A percentile compares a stretch with the other conserved stretches of the same genome.
Conservation (phyloP, 2,329 filamentous ascomycete species). For the Alternaria tenuissima region DNA sequence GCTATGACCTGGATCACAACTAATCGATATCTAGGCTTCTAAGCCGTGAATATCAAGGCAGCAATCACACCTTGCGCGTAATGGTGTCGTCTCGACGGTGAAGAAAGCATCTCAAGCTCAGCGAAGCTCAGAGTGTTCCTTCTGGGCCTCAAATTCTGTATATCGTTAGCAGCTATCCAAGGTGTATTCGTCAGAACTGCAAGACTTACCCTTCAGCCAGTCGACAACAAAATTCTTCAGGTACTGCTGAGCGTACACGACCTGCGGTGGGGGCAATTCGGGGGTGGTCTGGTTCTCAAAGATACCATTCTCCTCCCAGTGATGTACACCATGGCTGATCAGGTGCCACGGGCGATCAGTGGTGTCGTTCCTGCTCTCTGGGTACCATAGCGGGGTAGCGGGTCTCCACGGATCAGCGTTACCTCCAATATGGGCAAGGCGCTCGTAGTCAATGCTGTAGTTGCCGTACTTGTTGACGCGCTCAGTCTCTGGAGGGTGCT, state of each 20-base stretch:
- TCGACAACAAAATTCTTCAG: constrained; percentile 69
- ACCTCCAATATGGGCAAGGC: constrained; percentile 80
- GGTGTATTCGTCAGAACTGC: accelerated
- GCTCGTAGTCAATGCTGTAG: constrained; percentile 74
- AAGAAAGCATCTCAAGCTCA: neutral
- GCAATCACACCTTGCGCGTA: neutral
- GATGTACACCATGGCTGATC: constrained; percentile 78
- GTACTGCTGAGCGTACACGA: constrained; percentile 66
- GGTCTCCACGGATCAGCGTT: constrained; percentile 82
- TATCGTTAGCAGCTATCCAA: neutral
- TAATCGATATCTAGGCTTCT: neutral
- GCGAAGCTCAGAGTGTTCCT: constrained; percentile 2
- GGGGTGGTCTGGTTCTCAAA: constrained; percentile 68
- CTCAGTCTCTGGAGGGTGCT: constrained; percentile 66
- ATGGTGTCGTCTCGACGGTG: neutral
- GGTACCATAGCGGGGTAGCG: constrained; percentile 74
- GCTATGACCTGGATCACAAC: neutral
- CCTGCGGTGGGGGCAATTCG: constrained; percentile 65
- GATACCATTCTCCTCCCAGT: constrained; percentile 80
- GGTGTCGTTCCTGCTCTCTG: constrained; percentile 66
- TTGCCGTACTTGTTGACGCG: constrained; percentile 80
- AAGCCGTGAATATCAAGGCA: neutral
- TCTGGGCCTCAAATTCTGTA: constrained; percentile 10
- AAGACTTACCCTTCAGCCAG: constrained; percentile 65
- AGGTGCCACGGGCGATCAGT: constrained; percentile 74